Base-by-base conservation (phyloP, 2,329 filamentous ascomycete genomes). In the Blastomyces emzantsi region DNA sequence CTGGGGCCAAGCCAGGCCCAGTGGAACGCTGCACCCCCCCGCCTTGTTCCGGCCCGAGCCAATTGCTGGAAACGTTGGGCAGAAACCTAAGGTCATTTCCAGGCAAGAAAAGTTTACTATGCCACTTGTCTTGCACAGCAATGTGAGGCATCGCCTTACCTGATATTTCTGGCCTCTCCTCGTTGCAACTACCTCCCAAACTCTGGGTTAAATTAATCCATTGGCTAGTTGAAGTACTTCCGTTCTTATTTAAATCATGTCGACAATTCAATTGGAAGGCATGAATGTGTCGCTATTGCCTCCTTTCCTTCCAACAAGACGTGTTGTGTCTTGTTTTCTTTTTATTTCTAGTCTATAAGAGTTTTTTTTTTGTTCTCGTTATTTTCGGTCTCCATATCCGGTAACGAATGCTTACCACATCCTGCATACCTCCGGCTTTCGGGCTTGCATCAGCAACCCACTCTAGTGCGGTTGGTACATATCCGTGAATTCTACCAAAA, bases 321-420 rank as follows among this genome's bases (percentile, higher is more conserved):
- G 13, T 47, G 43, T 47, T 60, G 22, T 60, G 43, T 47, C 28
- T 60, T 47, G 22, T 39, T 58, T 43, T 58, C 11, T 58, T 41
- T 41, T 8, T 28, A n/a, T 58, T 45, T 58, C 36, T 22, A 43
- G n/a, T 17, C 9, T 45, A 43, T 15, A 28, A 33, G 13, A 33
- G 15, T 47, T 49, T 60, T 39, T 47, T 49, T 60, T 39, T 58
- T 17, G 6, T 33, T 25, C 33, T 30, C 15, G 11, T 1, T 36
- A 45, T 59, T 45, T 47, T 45, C 11, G 39, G 22, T 19, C 39
- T 4, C 17, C 28, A 49, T 60, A 49, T 73, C 70, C 71, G 72
- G 67, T 68, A 69, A 66, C 64, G 64, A 64, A 68, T 71, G 69
- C 71, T 67, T 67, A 70, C 69, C 69, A 68, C 67, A 62, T 61